Evolutionary conservation across 2,329 filamentous ascomycete species (phyloP), one percentile per base, ranked within the genome.

Genomic region (Cercospora canescens): DNA sequence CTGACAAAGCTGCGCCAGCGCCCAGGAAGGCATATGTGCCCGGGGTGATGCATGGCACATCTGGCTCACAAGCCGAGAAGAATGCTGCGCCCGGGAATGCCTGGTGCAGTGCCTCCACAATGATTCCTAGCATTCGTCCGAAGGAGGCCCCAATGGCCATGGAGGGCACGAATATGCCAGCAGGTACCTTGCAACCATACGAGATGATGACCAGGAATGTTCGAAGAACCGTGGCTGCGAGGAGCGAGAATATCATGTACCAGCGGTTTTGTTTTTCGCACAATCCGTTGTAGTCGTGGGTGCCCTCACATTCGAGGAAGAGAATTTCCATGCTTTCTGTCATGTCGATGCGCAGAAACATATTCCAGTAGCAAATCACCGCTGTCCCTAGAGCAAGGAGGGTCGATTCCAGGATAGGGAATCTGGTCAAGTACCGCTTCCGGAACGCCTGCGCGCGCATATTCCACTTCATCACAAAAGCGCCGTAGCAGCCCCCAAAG

Each of bases 301-400:
- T 89, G 5, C 91, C 93, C 75, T 96, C 92, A 73, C 95, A 99
- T 76, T 99, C 95, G 14, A 91, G 86, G 78, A 99, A 99, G 11
- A 99, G 82, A 69, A 97, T 96, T 77, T 98, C 94, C 95, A 99
- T 98, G 82, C 93, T 97, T 81, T 98, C 94, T 0, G 95, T 97
- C 95, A 99, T 98, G 79, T 99, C 96, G 73, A 98, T 97, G 63
- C 92, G 86, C 64, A 99, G 78, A 71, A 99, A 98, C 78, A 91
- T 93, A 73, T 99, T 99, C 0, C 94, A 95, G 75, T 96, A 99
- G 79, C 94, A 97, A n/a, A 99, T 85, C 26, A 98, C 84, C 9
- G 94, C 95, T 4, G 95, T 99, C 7, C 88, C 86, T 0, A 89
- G 87, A 1, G 95, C 94, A 45, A 99, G 82, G 16, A 96, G 79